Percentiles rank a stretch among this genome's conserved stretches.
Conservation (phyloP, 2,329 filamentous ascomycete species). For the Alternaria postmessia region DNA sequence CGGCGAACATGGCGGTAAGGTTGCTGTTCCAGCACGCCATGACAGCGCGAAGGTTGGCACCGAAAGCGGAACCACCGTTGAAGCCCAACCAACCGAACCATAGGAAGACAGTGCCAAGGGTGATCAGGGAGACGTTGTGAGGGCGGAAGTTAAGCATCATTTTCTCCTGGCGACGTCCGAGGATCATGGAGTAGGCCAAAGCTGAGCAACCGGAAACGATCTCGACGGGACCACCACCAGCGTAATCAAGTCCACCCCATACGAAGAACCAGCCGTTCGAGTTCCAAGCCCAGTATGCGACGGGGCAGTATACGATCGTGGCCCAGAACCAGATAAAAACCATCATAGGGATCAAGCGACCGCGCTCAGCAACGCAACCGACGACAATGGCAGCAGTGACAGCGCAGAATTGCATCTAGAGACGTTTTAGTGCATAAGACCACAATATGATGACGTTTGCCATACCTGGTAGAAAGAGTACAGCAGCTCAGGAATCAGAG, state of each 20-base stretch:
- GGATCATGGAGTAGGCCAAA: conserved; percentile 92
- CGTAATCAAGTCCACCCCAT: conserved; percentile 94
- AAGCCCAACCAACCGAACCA: conserved; percentile 99
- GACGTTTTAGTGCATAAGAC: conserved; percentile 19
- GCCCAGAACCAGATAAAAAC: conserved; percentile 97
- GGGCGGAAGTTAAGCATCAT: conserved; percentile 99
- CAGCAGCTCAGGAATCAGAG: conserved; percentile 85
- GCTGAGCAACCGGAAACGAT: conserved; percentile 94
- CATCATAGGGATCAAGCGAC: conserved; percentile 90
- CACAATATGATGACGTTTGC: neutral
- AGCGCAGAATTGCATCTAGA: conserved; percentile 93
- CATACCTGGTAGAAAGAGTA: conserved; percentile 92
- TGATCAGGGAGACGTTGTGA: conserved; percentile 97
- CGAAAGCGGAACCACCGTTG: conserved; percentile 95
- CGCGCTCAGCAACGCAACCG: conserved; percentile 91
- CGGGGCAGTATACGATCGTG: conserved; percentile 94
- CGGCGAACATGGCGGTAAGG: conserved; percentile 88
- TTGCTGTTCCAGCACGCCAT: conserved; percentile 99
- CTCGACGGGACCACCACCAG: conserved; percentile 95
- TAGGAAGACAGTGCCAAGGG: conserved; percentile 91
- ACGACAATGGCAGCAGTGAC: conserved; percentile 92
- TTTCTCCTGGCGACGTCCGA: conserved; percentile 95
- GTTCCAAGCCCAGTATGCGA: conserved; percentile 98
- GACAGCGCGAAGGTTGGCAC: conserved; percentile 89
- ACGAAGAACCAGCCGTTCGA: conserved; percentile 90